Base-by-base conservation (phyloP, 2,329 filamentous ascomycete genomes). In the Ceratocystiopsis minuta region DNA sequence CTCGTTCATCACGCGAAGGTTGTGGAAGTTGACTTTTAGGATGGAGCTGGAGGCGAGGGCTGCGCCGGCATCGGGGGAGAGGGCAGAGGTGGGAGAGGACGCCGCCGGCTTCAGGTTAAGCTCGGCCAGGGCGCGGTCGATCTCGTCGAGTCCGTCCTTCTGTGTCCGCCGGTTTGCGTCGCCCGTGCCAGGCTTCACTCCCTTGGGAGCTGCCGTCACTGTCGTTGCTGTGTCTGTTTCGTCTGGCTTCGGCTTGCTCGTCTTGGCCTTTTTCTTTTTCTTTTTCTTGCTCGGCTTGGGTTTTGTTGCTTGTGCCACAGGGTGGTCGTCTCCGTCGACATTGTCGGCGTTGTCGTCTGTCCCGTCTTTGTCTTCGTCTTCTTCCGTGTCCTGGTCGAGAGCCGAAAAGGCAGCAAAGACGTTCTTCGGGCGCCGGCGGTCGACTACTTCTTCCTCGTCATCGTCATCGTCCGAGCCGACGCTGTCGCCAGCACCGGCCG, bases 1-100 rank as follows among this genome's bases (percentile, higher is more conserved):
- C 62, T 98, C 90, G 53, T 94, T 93, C 33, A 79, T 68, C 9
- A 83, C 83, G 55, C 88, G 87, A 12, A 98, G 70, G 51, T 86
- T 75, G 49, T 81, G 72, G 1, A 78, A 72, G 50, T 70, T 69
- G 51, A 72, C 64, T 28, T 60, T 56, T 2, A 75, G 56, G 7
- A 72, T 59, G 44, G 20, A 12, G 42, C 6, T 10, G 9, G 24
- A 28, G 7, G 24, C 6, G 24, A 10, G 5, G 5, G 24, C 24
- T 6, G 24, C 7, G n/a, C n/a, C n/a, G n/a, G n/a, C n/a, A n/a
- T n/a, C n/a, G 2, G 15, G n/a, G 18, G 34, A 16, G 4, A 6
- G 9, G 42, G 40, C 2, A 39, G 36, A 17, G 35, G 9, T 36
- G 15, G 48, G 44, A 38, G 43, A 24, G 51, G 53, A 15, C 12